Base-by-base conservation (phyloP, 1,284 basidiomycete species). In the Trametes hirsuta region DNA sequence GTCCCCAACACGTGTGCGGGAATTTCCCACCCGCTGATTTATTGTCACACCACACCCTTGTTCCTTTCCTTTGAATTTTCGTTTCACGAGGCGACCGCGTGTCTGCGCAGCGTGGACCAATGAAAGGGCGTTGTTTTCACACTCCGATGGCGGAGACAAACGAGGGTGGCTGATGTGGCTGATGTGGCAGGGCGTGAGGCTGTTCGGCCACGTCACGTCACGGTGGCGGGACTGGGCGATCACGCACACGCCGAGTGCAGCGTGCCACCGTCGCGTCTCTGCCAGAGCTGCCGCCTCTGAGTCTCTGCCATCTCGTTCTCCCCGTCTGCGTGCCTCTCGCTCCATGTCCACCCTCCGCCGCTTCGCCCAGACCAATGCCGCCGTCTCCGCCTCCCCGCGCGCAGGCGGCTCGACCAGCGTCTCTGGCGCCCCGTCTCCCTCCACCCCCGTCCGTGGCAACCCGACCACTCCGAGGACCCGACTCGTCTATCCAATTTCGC, bases 401-500 rank as follows among this genome's bases (percentile, higher is more conserved):
- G 59, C 49, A 53, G 61, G 36, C 50, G 51, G 59, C 39, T 42
- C 59, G 9, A 4, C 59, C 25, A 63, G 64, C 55, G 51, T 67
- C 39, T 66, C 69, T 42, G 51, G 63, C 1, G 59, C 64, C 18
- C 37, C 68, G 9, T 67, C 69, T 12, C 69, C 68, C n/a, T 53
- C 71, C 34, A 69, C 71, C 6, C 71, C 71, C 37, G 58, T 66
- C 45, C 71, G 69, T 41, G 62, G 48, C 21, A 34, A 53, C 9
- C 65, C 63, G 44, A 62, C 66, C 39, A 72, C 73, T 8, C 71
- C 70, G 11, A 67, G 68, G 34, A 66, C 71, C 10, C 68, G 68
- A 37, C 66, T 73, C n/a, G 64, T 70, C 37, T 74, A 75, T 47
- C 55, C 66, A 18, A 55, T 67, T 56, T 62, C 90, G 81, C 34